These are phyloP conservation scores for Rhodosporidiobolus odoratus DNA, from an alignment of 768 basidiomycete genomes.

Conservation along the genomic window DNA sequence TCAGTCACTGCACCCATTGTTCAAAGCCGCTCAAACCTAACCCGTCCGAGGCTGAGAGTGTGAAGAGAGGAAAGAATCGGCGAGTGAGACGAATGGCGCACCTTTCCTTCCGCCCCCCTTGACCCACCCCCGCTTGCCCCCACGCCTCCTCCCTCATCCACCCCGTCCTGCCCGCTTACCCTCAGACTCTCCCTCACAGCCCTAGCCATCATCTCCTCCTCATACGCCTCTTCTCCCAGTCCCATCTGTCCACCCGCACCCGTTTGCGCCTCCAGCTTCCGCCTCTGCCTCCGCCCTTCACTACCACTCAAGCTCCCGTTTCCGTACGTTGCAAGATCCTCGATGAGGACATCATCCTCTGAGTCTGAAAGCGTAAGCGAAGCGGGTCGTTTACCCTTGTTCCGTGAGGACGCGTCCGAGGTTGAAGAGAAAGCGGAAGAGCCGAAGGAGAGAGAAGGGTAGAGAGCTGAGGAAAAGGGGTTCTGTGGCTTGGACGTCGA, in stretches of 20 bases:
- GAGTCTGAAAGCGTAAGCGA: background rate
- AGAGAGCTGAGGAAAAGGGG: background rate
- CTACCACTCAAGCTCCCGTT: background rate
- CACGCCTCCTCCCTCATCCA: background rate
- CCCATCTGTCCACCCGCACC: background rate
- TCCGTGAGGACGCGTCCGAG: too few species aligned
- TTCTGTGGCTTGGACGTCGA: background rate
- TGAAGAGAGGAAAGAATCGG: background rate
- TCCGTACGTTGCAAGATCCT: background rate
- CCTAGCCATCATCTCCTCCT: constrained; percentile 35
- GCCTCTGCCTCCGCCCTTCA: constrained; percentile 12
- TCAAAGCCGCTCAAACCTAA: too few species aligned
- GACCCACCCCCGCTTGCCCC: background rate
- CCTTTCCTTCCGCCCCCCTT: background rate
- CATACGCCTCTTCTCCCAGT: background rate
- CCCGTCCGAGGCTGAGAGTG: too few species aligned
- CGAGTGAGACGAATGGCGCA: background rate
- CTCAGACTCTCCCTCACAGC: constrained; percentile 34
- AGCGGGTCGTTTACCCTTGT: constrained; percentile 7
- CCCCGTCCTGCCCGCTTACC: constrained; percentile 10
- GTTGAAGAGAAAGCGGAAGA: background rate
- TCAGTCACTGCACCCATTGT: too few species aligned
- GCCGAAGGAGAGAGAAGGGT: background rate
- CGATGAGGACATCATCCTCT: constrained; percentile 27
- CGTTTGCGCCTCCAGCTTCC: background rate